Percentiles rank a stretch among this genome's conserved stretches.
Conservation (phyloP, 345 rosid genomes). For the Heritiera littoralis region DNA sequence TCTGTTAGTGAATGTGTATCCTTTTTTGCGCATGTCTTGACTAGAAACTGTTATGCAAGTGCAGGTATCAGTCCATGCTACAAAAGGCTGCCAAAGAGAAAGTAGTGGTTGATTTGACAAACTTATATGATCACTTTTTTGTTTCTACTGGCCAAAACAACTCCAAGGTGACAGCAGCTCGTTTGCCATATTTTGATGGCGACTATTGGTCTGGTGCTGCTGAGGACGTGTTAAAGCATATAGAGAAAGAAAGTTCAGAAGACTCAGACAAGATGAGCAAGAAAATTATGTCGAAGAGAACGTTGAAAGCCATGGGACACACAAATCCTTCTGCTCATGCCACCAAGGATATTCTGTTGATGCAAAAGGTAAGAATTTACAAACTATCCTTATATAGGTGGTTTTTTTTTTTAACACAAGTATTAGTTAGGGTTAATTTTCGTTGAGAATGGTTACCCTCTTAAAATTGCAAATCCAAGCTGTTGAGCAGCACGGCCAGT, state of each 20-base stretch:
- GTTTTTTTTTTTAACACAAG: background rate
- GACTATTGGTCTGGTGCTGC: slow-evolving; percentile 52
- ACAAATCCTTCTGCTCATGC: slow-evolving; percentile 38
- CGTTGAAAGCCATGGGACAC: slow-evolving; percentile 46
- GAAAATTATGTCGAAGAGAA: slow-evolving; percentile 35
- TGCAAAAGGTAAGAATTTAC: slow-evolving; percentile 45
- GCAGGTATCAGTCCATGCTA: slow-evolving; percentile 48
- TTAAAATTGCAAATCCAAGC: background rate
- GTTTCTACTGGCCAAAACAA: slow-evolving; percentile 28
- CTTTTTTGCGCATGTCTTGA: slow-evolving; percentile 18
- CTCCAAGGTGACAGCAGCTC: slow-evolving; percentile 45
- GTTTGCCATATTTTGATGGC: slow-evolving; percentile 64
- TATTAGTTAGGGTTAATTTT: background rate
- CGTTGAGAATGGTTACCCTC: background rate
- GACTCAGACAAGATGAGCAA: slow-evolving; percentile 30
- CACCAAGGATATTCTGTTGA: slow-evolving; percentile 46
- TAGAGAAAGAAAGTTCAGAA: slow-evolving; percentile 30
- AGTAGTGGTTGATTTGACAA: slow-evolving; percentile 37
- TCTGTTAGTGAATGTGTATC: background rate
- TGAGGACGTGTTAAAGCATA: slow-evolving; percentile 33
- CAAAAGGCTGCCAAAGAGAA: slow-evolving; percentile 40
- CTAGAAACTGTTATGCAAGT: slow-evolving; percentile 19
- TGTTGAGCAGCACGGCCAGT: background rate
- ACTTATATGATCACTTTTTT: slow-evolving; percentile 52
- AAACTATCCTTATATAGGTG: background rate